phyloP scores from a whole-genome alignment of 129 eudicot genomes.

The Smallanthus sonchifolius region DNA sequence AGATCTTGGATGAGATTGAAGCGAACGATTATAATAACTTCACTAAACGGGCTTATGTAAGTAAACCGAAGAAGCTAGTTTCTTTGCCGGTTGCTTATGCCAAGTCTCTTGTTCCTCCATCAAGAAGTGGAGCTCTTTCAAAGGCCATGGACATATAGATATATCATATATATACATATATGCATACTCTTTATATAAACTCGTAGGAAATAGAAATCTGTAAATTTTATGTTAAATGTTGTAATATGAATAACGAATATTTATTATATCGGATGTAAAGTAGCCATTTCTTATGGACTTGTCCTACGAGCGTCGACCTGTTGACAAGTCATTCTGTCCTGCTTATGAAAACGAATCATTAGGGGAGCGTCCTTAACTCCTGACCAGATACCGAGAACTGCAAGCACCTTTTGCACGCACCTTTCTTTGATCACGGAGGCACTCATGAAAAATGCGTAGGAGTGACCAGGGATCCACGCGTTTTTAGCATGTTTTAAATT shows the following conservation, averaged over 20 bases:
- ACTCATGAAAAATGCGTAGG: too few relatives aligned
- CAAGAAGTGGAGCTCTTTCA: slow-evolving; percentile 32
- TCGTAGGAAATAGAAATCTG: slow-evolving; percentile 28
- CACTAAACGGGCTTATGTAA: slow-evolving; percentile 83
- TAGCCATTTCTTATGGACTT: neutral
- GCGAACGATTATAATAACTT: slow-evolving; percentile 94
- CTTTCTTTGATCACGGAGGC: too few relatives aligned
- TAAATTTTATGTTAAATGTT: slow-evolving; percentile 31
- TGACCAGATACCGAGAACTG: too few relatives aligned
- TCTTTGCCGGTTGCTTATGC: slow-evolving; percentile 88
- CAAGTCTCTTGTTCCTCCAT: slow-evolving; percentile 66
- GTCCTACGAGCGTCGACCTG: too few relatives aligned
- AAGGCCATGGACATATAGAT: slow-evolving; percentile 25
- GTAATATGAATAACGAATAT: slow-evolving; percentile 19
- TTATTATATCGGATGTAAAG: neutral
- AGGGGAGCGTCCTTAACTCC: too few relatives aligned
- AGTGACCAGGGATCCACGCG: too few relatives aligned
- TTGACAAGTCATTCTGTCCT: too few relatives aligned
- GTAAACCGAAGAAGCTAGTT: slow-evolving; percentile 80
- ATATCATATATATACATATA: neutral
- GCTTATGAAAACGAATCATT: too few relatives aligned
- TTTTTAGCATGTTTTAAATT: too few relatives aligned
- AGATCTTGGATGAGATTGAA: slow-evolving; percentile 93
- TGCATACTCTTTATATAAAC: neutral
- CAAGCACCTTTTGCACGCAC: too few relatives aligned